A percentile compares a stretch with the other conserved stretches of the same genome.
phyloP scores from a whole-genome alignment of 2,329 filamentous ascomycete species.

The Nemania abortiva region DNA sequence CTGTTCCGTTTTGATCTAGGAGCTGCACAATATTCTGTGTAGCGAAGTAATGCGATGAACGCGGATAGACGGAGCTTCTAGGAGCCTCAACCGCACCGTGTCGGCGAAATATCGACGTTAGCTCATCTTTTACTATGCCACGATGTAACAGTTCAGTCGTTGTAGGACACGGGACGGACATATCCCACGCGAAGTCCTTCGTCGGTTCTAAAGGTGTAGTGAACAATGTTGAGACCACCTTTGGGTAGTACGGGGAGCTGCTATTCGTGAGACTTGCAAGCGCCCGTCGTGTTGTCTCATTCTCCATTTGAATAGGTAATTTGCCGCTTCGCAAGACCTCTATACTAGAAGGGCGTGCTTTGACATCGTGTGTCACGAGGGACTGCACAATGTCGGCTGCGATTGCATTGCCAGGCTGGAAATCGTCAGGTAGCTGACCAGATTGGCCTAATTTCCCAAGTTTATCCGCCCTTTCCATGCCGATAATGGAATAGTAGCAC shows the following conservation, averaged over 20 bases:
- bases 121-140: constrained; percentile 77
- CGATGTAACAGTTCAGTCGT: constrained; percentile 76
- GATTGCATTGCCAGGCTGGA: constrained; percentile 75
- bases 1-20: constrained; percentile 84
- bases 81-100: constrained; percentile 89
- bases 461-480: constrained; percentile 73
- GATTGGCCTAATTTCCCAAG: constrained; percentile 75
- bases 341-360: constrained; percentile 82
- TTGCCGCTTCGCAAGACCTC: constrained; percentile 88
- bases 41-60: constrained; percentile 79
- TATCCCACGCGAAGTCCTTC: constrained; percentile 84
- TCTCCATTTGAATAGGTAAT: constrained; percentile 90
- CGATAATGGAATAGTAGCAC: constrained; percentile 76
- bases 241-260: constrained; percentile 87
- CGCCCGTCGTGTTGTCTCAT: constrained; percentile 87
- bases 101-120: constrained; percentile 83
- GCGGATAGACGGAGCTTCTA: constrained; percentile 82
- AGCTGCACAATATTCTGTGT: constrained; percentile 79
- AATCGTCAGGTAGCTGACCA: constrained; percentile 78
- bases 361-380: constrained; percentile 84
- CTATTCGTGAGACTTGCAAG: constrained; percentile 85
- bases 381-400: constrained; percentile 84
- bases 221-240: constrained; percentile 89
- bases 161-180: constrained; percentile 67
- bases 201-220: constrained; percentile 79